Evolutionary conservation across 2,329 filamentous ascomycete species (phyloP).

Genomic region (Stagonosporopsis cucurbitacearum): DNA sequence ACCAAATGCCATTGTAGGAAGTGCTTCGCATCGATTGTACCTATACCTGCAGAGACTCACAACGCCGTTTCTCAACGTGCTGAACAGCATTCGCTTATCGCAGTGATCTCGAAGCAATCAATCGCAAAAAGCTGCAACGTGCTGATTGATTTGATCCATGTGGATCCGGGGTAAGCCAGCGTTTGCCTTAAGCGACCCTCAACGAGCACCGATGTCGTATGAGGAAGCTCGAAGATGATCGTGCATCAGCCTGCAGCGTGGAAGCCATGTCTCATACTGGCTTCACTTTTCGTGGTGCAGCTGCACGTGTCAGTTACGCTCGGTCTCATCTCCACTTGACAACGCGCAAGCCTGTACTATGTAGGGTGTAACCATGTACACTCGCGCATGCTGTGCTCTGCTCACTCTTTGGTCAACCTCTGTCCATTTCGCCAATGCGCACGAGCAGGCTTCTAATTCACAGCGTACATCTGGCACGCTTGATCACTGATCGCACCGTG

Average conservation of each 20-base stretch:
- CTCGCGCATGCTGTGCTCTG: constrained; percentile 8
- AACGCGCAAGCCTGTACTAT: constrained; percentile 7
- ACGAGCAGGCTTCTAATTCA: neutral
- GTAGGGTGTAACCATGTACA: constrained; percentile 11
- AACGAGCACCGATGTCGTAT: neutral
- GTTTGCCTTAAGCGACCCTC: constrained; percentile 7
- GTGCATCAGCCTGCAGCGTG: constrained; percentile 7
- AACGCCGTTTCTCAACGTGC: neutral
- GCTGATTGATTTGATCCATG: constrained; percentile 12
- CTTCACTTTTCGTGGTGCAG: constrained; percentile 17
- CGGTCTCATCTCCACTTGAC: constrained; percentile 2
- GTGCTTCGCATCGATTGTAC: neutral
- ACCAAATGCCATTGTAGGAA: neutral
- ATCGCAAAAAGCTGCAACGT: neutral
- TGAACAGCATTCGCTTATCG: constrained; percentile 8
- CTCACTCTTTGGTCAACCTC: neutral
- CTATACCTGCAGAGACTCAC: neutral
- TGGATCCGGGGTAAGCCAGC: constrained; percentile 19
- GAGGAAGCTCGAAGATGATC: constrained; percentile 11
- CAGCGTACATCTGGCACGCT: neutral
- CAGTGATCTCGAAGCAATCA: neutral
- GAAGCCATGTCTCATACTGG: neutral
- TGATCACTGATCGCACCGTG: neutral
- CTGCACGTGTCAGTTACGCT: constrained; percentile 9
- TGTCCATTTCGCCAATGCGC: constrained; percentile 9